Base-by-base conservation (phyloP, 177 flowering plant species). In the Vitis hybrid region DNA sequence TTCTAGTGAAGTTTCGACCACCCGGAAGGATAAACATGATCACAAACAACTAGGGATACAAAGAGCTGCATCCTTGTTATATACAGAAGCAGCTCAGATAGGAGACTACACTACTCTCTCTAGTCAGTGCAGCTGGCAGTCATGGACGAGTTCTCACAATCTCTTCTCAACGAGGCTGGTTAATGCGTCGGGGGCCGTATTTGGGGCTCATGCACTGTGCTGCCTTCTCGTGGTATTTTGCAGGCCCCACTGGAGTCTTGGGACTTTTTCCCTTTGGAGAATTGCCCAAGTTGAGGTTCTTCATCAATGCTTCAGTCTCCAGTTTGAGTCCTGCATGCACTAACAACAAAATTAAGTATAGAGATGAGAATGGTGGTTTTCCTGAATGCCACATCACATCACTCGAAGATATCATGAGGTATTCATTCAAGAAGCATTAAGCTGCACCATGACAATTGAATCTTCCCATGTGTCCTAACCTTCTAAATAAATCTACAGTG, bases 151-250 rank as follows among this genome's bases (percentile, higher is more conserved):
- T 59, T 66, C 18, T 53, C 16, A 15, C 13, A 14, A 50, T 15
- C 34, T 50, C n/a, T 16, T 77, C 29, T 83, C 76, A 81, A 71
- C 86, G 84, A 9, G 86, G 86, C 74, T 83, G 84, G 19, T 83
- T 81, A 50, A 82, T 82, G 57, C 56, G 71, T 4, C 82, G 77
- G 16, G 74, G 72, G 68, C 72, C 67, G 72, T 48, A 56, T 57
- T 71, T 83, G 1, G 81, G 78, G 59, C 71, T 75, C 39, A 77
- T 67, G n/a, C 19, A 9, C 77, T 76, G 73, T 6, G 72, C 72
- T 3, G 76, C 68, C 67, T 75, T 79, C 81, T 83, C 77, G 51
- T n/a, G 53, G 61, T 68, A 65, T 71, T 72, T 81, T 1, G 69
- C 65, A 7, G 63, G 66, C 15, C 70, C 79, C 31, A 62, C 18